Percentiles rank a stretch among this genome's conserved stretches.
Evolutionary conservation across 352 stramenopile genomes (phyloP).

Genomic region (Phytophthora pistaciae): DNA sequence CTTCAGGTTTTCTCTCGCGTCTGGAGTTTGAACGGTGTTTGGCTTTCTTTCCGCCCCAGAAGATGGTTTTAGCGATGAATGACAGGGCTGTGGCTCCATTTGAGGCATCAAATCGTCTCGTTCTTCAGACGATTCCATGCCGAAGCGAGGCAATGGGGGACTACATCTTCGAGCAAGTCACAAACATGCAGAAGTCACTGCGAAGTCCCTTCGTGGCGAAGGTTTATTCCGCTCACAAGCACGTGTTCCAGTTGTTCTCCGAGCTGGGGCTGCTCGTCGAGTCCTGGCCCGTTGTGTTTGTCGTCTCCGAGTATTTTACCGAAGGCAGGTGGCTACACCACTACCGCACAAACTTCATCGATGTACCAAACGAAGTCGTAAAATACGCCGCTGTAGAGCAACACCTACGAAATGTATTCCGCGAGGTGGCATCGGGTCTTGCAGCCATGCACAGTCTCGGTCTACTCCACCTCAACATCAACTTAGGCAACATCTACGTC

Average conservation of each 20-base stretch:
- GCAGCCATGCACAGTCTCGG: constrained; percentile 65
- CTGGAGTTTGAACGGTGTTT: constrained; percentile 64
- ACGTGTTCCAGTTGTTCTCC: constrained; percentile 73
- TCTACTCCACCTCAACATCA: constrained; percentile 66
- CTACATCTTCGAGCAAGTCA: constrained; percentile 46
- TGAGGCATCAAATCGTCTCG: constrained; percentile 23
- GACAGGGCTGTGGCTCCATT: constrained; percentile 9
- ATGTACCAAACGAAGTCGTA: not conserved
- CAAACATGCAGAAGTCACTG: constrained; percentile 44
- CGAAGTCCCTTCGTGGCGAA: constrained; percentile 48
- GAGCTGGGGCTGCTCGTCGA: constrained; percentile 69
- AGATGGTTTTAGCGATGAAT: constrained; percentile 37
- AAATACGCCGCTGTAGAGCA: constrained; percentile 41
- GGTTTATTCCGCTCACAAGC: constrained; percentile 43
- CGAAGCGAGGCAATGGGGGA: constrained; percentile 48
- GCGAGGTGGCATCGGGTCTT: constrained; percentile 58
- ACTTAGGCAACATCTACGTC: constrained; percentile 59
- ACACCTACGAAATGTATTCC: constrained; percentile 46
- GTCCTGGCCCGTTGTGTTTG: constrained; percentile 68
- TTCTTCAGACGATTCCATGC: constrained; percentile 62
- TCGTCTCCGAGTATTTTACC: constrained; percentile 54
- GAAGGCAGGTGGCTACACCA: constrained; percentile 45
- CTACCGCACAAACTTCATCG: constrained; percentile 31
- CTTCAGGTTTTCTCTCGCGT: constrained; percentile 51
- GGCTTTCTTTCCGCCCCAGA: constrained; percentile 42